A percentile compares a stretch with the other conserved stretches of the same genome.
phyloP scores from a whole-genome alignment of 768 basidiomycete species.

The Naganishia kalamii region DNA sequence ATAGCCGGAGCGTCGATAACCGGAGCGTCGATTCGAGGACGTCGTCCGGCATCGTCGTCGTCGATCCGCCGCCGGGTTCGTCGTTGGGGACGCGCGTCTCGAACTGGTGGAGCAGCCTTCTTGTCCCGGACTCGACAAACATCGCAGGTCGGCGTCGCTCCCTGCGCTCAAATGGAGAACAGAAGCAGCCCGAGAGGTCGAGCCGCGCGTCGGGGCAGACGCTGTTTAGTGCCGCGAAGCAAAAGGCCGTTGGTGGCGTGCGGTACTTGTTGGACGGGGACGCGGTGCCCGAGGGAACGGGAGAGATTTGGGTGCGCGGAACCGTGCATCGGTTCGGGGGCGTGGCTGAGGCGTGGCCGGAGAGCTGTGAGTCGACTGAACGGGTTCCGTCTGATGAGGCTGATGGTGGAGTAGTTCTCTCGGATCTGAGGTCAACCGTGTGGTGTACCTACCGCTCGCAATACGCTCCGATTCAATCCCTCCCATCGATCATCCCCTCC shows the following conservation, averaged over 20 bases:
- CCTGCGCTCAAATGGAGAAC: background rate
- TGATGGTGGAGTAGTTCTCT: conserved; percentile 56
- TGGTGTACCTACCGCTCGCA: conserved; percentile 91
- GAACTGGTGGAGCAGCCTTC: background rate
- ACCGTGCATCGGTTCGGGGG: conserved; percentile 53
- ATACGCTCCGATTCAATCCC: conserved; percentile 63
- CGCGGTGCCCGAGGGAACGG: conserved; percentile 69
- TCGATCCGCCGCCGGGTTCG: background rate
- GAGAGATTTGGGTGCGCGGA: conserved; percentile 85
- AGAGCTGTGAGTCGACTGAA: conserved; percentile 8
- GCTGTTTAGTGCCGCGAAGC: conserved; percentile 33
- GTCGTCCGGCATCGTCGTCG: background rate
- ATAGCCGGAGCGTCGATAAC: no score
- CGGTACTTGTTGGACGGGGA: conserved; percentile 87
- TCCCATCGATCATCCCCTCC: conserved; percentile 37
- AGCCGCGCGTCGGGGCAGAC: background rate
- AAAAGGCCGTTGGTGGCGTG: conserved; percentile 50
- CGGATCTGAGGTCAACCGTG: conserved; percentile 77
- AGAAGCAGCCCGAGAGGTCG: no score
- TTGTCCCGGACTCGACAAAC: background rate
- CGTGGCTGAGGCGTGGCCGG: background rate
- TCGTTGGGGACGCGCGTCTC: background rate
- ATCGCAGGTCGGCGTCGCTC: background rate
- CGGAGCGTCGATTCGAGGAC: background rate
- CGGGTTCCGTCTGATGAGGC: background rate